Conservation (phyloP, 768 basidiomycete species). For the Imleria badia region DNA sequence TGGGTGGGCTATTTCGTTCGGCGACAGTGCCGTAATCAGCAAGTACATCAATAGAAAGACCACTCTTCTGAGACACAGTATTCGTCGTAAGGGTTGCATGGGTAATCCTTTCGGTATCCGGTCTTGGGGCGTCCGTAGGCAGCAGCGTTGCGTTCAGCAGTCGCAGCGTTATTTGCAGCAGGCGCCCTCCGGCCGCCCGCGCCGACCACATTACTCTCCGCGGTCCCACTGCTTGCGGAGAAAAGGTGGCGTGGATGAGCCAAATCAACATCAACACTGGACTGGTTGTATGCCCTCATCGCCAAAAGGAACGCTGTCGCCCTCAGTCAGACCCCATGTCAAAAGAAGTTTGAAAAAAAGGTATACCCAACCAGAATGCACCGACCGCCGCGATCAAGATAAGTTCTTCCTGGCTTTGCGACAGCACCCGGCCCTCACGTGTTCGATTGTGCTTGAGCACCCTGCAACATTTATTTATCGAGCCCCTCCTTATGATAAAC, state of each 20-base stretch:
- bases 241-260: slow-evolving; percentile 32
- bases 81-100: slow-evolving; percentile 57
- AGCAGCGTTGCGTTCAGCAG: slow-evolving; percentile 31
- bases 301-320: slow-evolving; percentile 42
- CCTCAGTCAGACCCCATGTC: slow-evolving; percentile 3
- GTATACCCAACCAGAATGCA: slow-evolving; percentile 75
- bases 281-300: slow-evolving; percentile 38
- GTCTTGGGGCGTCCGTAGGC: slow-evolving; percentile 30
- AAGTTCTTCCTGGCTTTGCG: slow-evolving; percentile 72
- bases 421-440: slow-evolving; percentile 55
- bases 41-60: slow-evolving; percentile 42
- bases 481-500: background rate
- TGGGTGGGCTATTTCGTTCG: slow-evolving; percentile 4
- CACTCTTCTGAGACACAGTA: slow-evolving; percentile 77
- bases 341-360: background rate
- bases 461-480: slow-evolving; percentile 35
- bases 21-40: background rate
- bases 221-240: slow-evolving; percentile 35
- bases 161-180: slow-evolving; percentile 18
- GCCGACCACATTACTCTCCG: slow-evolving; percentile 34
- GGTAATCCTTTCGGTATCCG: slow-evolving; percentile 43
- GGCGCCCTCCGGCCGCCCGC: slow-evolving; percentile 31
- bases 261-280: slow-evolving; percentile 28
- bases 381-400: slow-evolving; percentile 70
- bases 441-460: slow-evolving; percentile 66